These are phyloP conservation scores for Heliamphora exappendiculata DNA, from an alignment of 148 eudicot genomes.

Conservation along the genomic window DNA sequence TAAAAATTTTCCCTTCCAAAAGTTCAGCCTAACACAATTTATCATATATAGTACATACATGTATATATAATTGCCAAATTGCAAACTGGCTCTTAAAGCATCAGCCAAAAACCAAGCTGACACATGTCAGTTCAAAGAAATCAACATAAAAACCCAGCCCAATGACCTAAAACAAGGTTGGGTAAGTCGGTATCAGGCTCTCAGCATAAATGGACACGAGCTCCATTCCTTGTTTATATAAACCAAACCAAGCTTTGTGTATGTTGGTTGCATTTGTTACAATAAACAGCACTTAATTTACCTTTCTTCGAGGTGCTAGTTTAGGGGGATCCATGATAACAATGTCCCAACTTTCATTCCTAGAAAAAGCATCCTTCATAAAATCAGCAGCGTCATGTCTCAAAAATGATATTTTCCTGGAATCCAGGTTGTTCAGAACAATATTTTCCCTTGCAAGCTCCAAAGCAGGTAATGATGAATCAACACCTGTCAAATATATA, in stretches of 20 bases:
- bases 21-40: not conserved
- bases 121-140: not conserved
- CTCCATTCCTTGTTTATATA: not conserved
- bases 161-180: not conserved
- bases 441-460: constrained; percentile 74
- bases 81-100: not conserved
- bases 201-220: not conserved
- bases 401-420: constrained; percentile 51
- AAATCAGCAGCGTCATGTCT: constrained; percentile 70
- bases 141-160: not conserved
- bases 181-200: not conserved
- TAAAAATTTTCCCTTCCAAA: not conserved
- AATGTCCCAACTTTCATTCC: constrained; percentile 79
- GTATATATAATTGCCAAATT: not conserved
- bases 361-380: constrained; percentile 73
- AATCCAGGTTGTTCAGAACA: constrained; percentile 56
- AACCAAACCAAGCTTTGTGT: not conserved
- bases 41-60: not conserved
- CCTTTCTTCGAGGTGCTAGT: constrained; percentile 84
- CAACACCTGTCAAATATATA: constrained; percentile 45
- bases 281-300: constrained; percentile 11
- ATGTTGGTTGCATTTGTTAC: not conserved
- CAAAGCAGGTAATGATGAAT: constrained; percentile 74
- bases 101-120: not conserved
- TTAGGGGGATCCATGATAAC: constrained; percentile 87